Evolutionary conservation across 768 basidiomycete genomes (phyloP).

Genomic region (Fistulinella prunicolor): DNA sequence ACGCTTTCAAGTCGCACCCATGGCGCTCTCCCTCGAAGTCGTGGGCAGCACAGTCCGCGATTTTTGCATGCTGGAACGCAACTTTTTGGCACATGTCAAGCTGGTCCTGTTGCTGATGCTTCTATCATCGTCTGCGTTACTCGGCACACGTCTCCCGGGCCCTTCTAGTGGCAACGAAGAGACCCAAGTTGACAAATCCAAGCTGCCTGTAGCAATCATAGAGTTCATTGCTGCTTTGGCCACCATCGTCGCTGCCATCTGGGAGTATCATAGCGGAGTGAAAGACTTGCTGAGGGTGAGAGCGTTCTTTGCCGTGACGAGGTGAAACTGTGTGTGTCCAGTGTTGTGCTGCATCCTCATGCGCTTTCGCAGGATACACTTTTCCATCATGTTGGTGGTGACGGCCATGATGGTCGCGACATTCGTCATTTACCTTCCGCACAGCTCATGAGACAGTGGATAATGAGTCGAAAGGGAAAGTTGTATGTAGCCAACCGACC

Average conservation of each 20-base stretch:
- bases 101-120: slow-evolving; percentile 63
- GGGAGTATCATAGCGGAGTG: slow-evolving; percentile 63
- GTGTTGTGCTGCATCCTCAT: slow-evolving; percentile 4
- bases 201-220: slow-evolving; percentile 50
- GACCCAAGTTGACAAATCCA: slow-evolving; percentile 25
- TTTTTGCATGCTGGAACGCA: slow-evolving; percentile 77
- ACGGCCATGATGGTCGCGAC: slow-evolving; percentile 48
- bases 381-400: slow-evolving; percentile 50
- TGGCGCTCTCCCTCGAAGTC: slow-evolving; percentile 39
- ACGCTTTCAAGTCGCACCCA: too few relatives aligned
- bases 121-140: slow-evolving; percentile 60
- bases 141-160: slow-evolving; percentile 56
- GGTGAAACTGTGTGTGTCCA: slow-evolving; percentile 37
- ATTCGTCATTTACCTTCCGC: slow-evolving; percentile 47
- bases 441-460: slow-evolving; percentile 15
- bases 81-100: slow-evolving; percentile 66
- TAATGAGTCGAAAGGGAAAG: too few relatives aligned
- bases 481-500: too few relatives aligned
- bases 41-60: slow-evolving; percentile 66
- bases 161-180: slow-evolving; percentile 25
- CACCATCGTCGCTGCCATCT: slow-evolving; percentile 54
- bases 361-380: slow-evolving; percentile 41
- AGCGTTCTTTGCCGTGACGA: slow-evolving; percentile 57
- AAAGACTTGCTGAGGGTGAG: slow-evolving; percentile 54
- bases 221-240: slow-evolving; percentile 52